These are phyloP conservation scores for Cornus controversa DNA, from an alignment of 148 eudicot genomes.

Conservation along the genomic window DNA sequence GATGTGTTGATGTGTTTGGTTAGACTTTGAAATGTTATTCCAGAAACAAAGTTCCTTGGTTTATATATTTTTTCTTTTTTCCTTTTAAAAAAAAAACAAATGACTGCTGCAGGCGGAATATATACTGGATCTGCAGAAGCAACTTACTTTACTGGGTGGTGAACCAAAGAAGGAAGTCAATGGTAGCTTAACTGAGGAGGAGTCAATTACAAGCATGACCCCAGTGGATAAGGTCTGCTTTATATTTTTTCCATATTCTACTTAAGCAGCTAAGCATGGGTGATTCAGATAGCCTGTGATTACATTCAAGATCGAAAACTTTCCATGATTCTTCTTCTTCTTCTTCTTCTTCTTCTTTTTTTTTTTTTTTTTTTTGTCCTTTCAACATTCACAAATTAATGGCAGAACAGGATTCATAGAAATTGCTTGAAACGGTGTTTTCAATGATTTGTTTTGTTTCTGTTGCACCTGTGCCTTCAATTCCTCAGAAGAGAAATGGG, in stretches of 20 bases:
- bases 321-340: no score
- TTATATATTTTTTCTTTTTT: not conserved
- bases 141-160: slow-evolving; percentile 66
- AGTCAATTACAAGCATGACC: slow-evolving; percentile 55
- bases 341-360: not conserved
- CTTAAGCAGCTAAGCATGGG: slow-evolving; percentile 1
- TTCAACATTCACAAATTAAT: no score
- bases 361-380: not conserved
- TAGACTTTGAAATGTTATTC: not conserved
- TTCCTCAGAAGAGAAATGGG: not conserved
- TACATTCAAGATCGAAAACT: not conserved
- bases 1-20: not conserved
- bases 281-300: not conserved
- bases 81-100: not conserved
- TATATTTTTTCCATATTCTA: slow-evolving; percentile 2
- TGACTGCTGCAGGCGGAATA: slow-evolving; percentile 67
- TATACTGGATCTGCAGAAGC: slow-evolving; percentile 93
- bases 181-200: slow-evolving; percentile 52
- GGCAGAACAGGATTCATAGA: not conserved
- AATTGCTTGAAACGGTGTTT: not conserved
- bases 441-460: not conserved
- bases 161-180: slow-evolving; percentile 57
- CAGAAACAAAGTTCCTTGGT: not conserved
- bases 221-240: slow-evolving; percentile 70
- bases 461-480: not conserved